These are phyloP conservation scores for Colletotrichum theobromicola DNA, from an alignment of 2,329 filamentous ascomycete genomes.

Conservation along the genomic window DNA sequence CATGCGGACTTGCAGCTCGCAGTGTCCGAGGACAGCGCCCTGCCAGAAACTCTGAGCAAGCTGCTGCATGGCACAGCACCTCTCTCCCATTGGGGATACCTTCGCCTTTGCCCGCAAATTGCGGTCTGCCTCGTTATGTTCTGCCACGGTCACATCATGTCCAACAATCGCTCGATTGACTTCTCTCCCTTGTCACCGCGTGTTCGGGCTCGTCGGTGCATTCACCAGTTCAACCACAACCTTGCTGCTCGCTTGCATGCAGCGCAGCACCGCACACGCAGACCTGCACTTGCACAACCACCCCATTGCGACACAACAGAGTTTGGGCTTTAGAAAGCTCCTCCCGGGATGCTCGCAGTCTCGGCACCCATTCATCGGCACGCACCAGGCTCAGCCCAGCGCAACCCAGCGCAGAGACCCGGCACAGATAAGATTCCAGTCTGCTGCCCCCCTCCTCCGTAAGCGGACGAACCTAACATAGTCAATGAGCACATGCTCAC, in stretches of 20 bases:
- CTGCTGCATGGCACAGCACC: not conserved
- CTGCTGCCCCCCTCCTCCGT: not conserved
- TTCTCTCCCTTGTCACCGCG: not conserved
- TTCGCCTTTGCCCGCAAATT: not conserved
- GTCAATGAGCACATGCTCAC: constrained; percentile 14
- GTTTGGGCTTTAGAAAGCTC: not conserved
- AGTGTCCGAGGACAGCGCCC: not conserved
- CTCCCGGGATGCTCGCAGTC: not conserved
- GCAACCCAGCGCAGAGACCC: not conserved
- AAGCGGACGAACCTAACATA: constrained; percentile 12
- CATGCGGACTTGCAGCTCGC: not conserved
- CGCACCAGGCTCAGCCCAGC: not conserved
- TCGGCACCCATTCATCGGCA: not conserved
- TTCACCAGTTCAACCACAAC: not conserved
- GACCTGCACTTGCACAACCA: not conserved
- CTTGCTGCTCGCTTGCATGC: constrained; percentile 1
- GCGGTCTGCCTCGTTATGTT: not conserved
- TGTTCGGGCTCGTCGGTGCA: not conserved
- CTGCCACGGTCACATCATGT: not conserved
- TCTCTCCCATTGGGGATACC: not conserved
- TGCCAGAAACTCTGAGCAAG: not conserved
- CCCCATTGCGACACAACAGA: not conserved
- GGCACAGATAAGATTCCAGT: constrained; percentile 5
- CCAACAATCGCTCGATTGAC: not conserved
- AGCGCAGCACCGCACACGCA: not conserved